Evolutionary conservation across 139 green algal species (phyloP), one percentile per base, ranked within the genome.

Genomic region (Deuterostichococcus epilithicus): DNA sequence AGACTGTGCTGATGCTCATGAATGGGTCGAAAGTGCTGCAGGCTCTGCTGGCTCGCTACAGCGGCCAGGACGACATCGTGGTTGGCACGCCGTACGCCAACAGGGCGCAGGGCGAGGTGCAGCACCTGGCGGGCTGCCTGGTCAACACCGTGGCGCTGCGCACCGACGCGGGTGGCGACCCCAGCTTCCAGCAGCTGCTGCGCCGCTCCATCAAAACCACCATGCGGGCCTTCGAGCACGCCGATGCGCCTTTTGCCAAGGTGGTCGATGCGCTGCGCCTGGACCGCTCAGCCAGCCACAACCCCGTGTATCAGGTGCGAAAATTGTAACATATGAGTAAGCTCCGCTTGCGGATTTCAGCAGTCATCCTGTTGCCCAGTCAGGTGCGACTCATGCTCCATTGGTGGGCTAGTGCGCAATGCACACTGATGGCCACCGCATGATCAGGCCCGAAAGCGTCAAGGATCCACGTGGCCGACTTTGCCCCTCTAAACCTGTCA

Each of bases 81-180:
- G 13, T 52, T n/a, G 36, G 25, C 30, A 47, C 47, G 42, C 75
- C 75, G n/a, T 35, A 37, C 13, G 47, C 75, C 66, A 66, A 66
- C 39, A 30, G 75, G 30, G 3, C 36, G 25, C 0, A 37, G 5
- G 23, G n/a, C 33, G 60, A 15, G 30, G 30, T 80, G 33, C 63
- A 73, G 37, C 39, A n/a, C 28, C 65, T 65, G 38, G 30, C 75
- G 23, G 75, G 75, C 37, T 80, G 52, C 37, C 75, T 80, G 67
- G 75, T 80, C 63, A 80, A 80, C 38, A 63, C 52, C 3, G 3
- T 63, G 13, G 52, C 52, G 35, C 63, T 33, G 13, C 52, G 52
- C 18, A 23, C 28, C 18, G 52, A 63, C 13, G 28, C 52, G 3
- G 13, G 18, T 3, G 3, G 3, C 18, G 20, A 28, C 18, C 3